phyloP scores from a whole-genome alignment of 371 early-diverging fungal species.

The Blastocladiella emersonii region DNA sequence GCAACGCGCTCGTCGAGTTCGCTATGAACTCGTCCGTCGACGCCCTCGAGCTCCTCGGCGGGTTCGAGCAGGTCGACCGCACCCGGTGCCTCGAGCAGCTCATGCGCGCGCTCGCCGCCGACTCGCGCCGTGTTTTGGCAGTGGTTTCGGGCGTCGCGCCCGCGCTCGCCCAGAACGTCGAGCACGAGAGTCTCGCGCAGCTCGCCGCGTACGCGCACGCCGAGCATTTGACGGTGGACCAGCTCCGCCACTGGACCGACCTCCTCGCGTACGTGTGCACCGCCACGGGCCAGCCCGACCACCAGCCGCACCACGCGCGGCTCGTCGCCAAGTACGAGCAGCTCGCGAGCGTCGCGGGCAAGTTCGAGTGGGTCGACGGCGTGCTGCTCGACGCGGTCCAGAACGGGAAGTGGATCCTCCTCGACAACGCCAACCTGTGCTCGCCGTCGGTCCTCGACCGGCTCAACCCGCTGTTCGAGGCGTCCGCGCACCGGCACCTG shows the following conservation, averaged over 20 bases:
- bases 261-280: neutral
- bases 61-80: conserved; percentile 90
- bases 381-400: conserved; percentile 83
- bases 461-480: conserved; percentile 84
- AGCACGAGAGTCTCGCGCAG: neutral
- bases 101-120: conserved; percentile 20
- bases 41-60: conserved; percentile 88
- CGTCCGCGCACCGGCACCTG: conserved; percentile 52
- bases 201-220: neutral
- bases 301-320: neutral
- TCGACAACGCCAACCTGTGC: conserved; percentile 98
- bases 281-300: neutral
- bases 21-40: conserved; percentile 90
- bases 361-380: conserved; percentile 96
- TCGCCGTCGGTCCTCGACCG: conserved; percentile 91
- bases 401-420: conserved; percentile 64
- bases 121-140: too few relatives aligned
- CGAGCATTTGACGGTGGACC: neutral
- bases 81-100: conserved; percentile 55
- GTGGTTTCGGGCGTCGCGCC: neutral
- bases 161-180: neutral
- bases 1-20: conserved; percentile 72
- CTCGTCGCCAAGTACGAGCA: neutral
- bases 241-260: neutral
- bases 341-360: conserved; percentile 3